phyloP scores from a whole-genome alignment of 108 stramenopile species.

The Chaetoceros muelleri region DNA sequence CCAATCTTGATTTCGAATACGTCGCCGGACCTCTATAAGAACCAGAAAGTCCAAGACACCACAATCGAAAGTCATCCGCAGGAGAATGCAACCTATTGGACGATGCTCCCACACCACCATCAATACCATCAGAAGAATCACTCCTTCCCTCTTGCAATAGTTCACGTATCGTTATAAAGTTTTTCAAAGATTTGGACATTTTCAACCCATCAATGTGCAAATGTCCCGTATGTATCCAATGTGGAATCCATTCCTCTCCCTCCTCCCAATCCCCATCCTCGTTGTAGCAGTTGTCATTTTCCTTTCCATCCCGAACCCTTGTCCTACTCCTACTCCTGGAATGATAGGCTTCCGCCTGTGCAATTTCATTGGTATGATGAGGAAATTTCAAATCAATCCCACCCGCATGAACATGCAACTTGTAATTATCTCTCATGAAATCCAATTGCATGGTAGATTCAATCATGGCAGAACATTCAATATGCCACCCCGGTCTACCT shows the following conservation, averaged over 20 bases:
- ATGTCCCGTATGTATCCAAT: slow-evolving; percentile 98
- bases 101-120: slow-evolving; percentile 1
- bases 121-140: background rate
- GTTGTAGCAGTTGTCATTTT: no score
- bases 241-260: slow-evolving; percentile 81
- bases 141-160: slow-evolving; percentile 19
- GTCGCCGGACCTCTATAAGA: slow-evolving; percentile 70
- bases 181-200: slow-evolving; percentile 98
- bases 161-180: slow-evolving; percentile 88
- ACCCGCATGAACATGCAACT: slow-evolving; percentile 77
- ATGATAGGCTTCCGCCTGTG: slow-evolving; percentile 81
- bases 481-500: slow-evolving; percentile 99
- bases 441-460: slow-evolving; percentile 19
- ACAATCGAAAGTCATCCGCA: slow-evolving; percentile 79
- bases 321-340: background rate
- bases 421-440: slow-evolving; percentile 25
- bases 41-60: slow-evolving; percentile 77
- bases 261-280: background rate
- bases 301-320: background rate
- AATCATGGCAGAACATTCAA: slow-evolving; percentile 97
- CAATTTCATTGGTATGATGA: slow-evolving; percentile 99
- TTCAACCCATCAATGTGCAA: slow-evolving; percentile 94
- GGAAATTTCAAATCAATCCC: slow-evolving; percentile 97
- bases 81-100: slow-evolving; percentile 31
- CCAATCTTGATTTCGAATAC: slow-evolving; percentile 43